Evolutionary conservation across 2,329 filamentous ascomycete species (phyloP).

Genomic region (Orbilia oligospora): DNA sequence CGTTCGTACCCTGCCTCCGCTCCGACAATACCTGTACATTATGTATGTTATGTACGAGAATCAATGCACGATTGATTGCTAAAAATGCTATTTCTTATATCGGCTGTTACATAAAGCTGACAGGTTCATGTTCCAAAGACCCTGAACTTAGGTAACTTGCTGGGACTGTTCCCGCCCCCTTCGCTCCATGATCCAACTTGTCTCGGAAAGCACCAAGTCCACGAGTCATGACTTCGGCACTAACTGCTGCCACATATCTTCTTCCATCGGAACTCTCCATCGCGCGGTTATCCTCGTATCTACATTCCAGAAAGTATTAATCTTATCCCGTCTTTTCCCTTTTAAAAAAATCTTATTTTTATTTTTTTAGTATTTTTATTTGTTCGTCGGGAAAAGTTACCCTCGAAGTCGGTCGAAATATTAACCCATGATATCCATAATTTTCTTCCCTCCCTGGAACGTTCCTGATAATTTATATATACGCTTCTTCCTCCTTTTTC

Average conservation of each 20-base stretch:
- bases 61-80: constrained; percentile 25
- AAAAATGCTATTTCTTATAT: constrained; percentile 1
- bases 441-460: no score
- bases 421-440: no score
- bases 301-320: constrained; percentile 18
- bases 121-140: constrained; percentile 20
- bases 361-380: no score
- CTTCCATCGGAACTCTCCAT: constrained; percentile 30
- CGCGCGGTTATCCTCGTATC: constrained; percentile 25
- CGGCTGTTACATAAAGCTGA: constrained; percentile 26
- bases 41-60: background rate
- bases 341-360: background rate
- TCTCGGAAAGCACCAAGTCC: constrained; percentile 38
- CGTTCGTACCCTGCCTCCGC: constrained; percentile 1
- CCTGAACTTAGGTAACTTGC: constrained; percentile 3
- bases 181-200: constrained; percentile 10
- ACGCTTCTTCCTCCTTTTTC: no score
- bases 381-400: background rate
- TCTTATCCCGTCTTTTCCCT: background rate
- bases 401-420: no score
- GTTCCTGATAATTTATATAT: background rate
- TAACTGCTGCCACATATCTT: constrained; percentile 24
- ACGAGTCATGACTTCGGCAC: constrained; percentile 46
- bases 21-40: background rate
- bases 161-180: constrained; percentile 17